Evolutionary conservation across 352 stramenopile species (phyloP), one percentile per base, ranked within the genome.

Genomic region (Aphanomyces euteiches): DNA sequence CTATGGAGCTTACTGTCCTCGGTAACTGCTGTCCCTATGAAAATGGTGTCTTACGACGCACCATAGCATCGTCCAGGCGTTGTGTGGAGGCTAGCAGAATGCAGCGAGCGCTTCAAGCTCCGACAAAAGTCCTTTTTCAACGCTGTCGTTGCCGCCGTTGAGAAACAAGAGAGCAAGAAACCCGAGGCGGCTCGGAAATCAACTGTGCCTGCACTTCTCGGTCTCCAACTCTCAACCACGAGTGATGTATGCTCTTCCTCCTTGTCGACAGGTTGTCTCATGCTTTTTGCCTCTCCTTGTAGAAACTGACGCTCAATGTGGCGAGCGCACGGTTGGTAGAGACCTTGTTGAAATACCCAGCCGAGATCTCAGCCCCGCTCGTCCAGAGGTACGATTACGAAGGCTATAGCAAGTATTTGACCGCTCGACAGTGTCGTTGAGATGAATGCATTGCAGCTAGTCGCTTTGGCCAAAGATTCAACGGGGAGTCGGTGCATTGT

Each of bases 121-220:
- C 77, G 83, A 38, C 75, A 87, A 56, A 57, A 83, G 34, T 72
- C 82, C 54, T 73, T 91, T 19, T 89, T 90, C 48, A 54, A 75
- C 13, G 39, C 78, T 10, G 71, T 93, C 28, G 73, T 87, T 40
- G 80, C 81, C 13, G 86, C 84, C 3, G 78, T 93, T 8, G 75
- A 80, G 28, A 93, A 93, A 59, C 79, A 90, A 65, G 84, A 92
- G 66, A 86, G 75, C 75, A 92, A 89, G 75, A 93, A 93, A 59
- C 86, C 86, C 6, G 80, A 87, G 63, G 77, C 79, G 39, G 86
- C 79, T 47, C 86, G 76, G 10, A 85, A 85, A 61, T 75, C 85
- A 21, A 80, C 90, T 13, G 84, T 90, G 28, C 76, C 84, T 0
- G 82, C 86, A 21, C 74, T 93, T 47, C 77, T 93, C 5, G 76